Evolutionary conservation across 2,329 filamentous ascomycete genomes (phyloP).

Genomic region (Xylariaceae sp.): DNA sequence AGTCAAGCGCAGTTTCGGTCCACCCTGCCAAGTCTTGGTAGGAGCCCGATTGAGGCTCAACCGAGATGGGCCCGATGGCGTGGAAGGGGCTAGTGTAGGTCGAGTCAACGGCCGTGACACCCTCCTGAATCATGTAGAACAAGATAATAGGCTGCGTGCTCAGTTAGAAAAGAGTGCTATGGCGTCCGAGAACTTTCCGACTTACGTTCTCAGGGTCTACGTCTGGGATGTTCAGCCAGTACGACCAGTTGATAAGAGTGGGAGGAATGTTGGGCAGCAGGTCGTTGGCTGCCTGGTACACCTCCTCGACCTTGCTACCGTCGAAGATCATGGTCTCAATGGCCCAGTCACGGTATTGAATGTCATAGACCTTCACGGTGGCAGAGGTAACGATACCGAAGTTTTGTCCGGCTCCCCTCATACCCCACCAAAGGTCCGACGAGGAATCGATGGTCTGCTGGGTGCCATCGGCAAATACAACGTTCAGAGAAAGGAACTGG

Average conservation of each 20-base stretch:
- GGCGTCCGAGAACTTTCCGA: conserved; percentile 7
- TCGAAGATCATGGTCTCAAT: conserved; percentile 42
- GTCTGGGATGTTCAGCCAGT: conserved; percentile 16
- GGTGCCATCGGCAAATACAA: conserved; percentile 48
- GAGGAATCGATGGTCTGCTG: conserved; percentile 36
- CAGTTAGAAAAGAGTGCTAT: conserved; percentile 9
- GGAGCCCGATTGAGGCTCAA: conserved; percentile 1
- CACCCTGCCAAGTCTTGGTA: conserved; percentile 18
- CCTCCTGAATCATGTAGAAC: conserved; percentile 24
- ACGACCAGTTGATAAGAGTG: conserved; percentile 15
- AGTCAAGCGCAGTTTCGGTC: conserved; percentile 6
- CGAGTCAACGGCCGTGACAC: conserved; percentile 15
- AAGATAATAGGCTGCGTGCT: conserved; percentile 16
- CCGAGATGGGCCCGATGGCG: conserved; percentile 14
- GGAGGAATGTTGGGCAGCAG: conserved; percentile 34
- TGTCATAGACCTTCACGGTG: conserved; percentile 45
- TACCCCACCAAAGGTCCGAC: conserved; percentile 53
- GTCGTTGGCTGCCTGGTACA: conserved; percentile 44
- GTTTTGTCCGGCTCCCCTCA: conserved; percentile 54
- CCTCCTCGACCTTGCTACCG: conserved; percentile 44
- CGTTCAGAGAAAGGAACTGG: conserved; percentile 45
- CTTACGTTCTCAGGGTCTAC: conserved; percentile 15
- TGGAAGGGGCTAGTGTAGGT: conserved; percentile 18
- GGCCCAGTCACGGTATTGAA: conserved; percentile 37
- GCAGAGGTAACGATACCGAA: conserved; percentile 53